Percentiles rank a stretch among this genome's conserved stretches.
These are phyloP conservation scores for Talaromyces verruculosus DNA, from an alignment of 2,329 filamentous ascomycete species.

Conservation along the genomic window DNA sequence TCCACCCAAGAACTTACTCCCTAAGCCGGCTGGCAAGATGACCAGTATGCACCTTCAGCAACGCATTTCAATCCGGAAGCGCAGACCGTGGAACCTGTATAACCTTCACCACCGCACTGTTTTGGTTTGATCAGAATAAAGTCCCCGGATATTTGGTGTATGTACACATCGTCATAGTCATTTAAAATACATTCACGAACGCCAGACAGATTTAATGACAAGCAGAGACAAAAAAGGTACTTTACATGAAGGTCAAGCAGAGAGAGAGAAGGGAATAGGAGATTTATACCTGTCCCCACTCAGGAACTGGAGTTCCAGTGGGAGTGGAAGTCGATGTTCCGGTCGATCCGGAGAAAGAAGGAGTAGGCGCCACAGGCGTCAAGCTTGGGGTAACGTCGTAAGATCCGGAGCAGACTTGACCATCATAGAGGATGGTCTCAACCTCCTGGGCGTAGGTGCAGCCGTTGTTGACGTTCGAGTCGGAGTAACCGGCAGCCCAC, in stretches of 20 bases:
- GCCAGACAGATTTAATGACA: slow-evolving; percentile 9
- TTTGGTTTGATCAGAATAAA: slow-evolving; percentile 5
- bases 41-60: slow-evolving; percentile 16
- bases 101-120: slow-evolving; percentile 20
- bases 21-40: slow-evolving; percentile 17
- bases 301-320: slow-evolving; percentile 20
- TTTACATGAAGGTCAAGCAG: neutral
- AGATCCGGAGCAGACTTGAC: slow-evolving; percentile 16
- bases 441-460: slow-evolving; percentile 50
- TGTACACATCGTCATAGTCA: slow-evolving; percentile 5
- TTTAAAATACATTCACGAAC: slow-evolving; percentile 1
- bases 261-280: neutral
- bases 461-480: slow-evolving; percentile 46
- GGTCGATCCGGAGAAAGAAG: slow-evolving; percentile 15
- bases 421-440: slow-evolving; percentile 43
- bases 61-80: slow-evolving; percentile 14
- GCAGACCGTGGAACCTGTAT: slow-evolving; percentile 19
- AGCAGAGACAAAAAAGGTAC: neutral
- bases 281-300: slow-evolving; percentile 18
- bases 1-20: neutral
- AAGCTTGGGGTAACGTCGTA: slow-evolving; percentile 13
- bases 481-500: slow-evolving; percentile 55
- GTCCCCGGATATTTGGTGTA: neutral
- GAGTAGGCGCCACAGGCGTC: slow-evolving; percentile 20
- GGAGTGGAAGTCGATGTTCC: slow-evolving; percentile 5